phyloP scores from a whole-genome alignment of 768 basidiomycete genomes.

The Hericium erinaceus region DNA sequence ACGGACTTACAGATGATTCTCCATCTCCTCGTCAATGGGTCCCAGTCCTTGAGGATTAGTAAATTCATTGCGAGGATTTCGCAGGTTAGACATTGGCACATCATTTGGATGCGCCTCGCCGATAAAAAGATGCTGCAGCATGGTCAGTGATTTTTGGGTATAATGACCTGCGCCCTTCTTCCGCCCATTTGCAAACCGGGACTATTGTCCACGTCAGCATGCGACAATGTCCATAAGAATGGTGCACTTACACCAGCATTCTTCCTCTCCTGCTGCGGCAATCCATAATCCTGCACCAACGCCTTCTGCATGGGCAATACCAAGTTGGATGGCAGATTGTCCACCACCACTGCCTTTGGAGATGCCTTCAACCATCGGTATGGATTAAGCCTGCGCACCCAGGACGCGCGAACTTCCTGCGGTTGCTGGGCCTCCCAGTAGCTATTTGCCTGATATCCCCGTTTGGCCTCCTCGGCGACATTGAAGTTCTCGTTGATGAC shows the following conservation, averaged over 20 bases:
- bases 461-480: conserved; percentile 86
- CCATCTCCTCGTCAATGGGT: conserved; percentile 49
- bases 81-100: conserved; percentile 51
- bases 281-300: conserved; percentile 50
- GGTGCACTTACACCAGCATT: conserved; percentile 21
- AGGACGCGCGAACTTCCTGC: conserved; percentile 37
- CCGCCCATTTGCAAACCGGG: neutral
- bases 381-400: conserved; percentile 75
- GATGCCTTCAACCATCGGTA: conserved; percentile 76
- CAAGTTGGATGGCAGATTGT: conserved; percentile 60
- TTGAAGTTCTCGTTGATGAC: conserved; percentile 95
- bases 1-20: conserved; percentile 58
- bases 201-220: neutral
- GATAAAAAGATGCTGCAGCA: conserved; percentile 58
- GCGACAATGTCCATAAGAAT: too few species aligned
- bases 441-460: conserved; percentile 65
- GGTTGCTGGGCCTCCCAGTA: conserved; percentile 53
- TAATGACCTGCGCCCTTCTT: conserved; percentile 35
- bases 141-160: conserved; percentile 45
- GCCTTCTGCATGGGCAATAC: conserved; percentile 76
- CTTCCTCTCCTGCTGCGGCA: conserved; percentile 27
- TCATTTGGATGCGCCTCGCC: conserved; percentile 42
- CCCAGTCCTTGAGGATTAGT: conserved; percentile 7
- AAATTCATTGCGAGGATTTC: conserved; percentile 23
- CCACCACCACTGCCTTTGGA: conserved; percentile 63